Conservation (phyloP, 768 basidiomycete genomes). For the Russula virescens region DNA sequence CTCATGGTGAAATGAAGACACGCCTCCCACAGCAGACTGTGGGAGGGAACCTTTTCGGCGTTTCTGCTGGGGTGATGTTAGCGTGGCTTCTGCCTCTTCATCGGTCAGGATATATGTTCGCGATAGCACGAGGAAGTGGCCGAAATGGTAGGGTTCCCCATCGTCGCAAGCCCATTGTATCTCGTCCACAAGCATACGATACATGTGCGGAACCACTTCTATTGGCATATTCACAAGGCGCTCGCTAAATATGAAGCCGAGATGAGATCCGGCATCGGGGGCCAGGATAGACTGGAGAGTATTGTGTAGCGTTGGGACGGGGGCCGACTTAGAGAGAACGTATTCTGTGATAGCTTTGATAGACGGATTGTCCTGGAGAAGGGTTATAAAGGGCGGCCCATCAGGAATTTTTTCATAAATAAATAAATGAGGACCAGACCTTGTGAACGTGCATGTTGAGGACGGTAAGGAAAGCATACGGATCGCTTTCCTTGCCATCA, state of each 20-base stretch:
- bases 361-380: constrained; percentile 60
- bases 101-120: constrained; percentile 77
- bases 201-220: constrained; percentile 89
- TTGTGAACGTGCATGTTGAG: constrained; percentile 70
- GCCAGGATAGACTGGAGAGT: constrained; percentile 49
- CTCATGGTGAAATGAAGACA: constrained; percentile 81
- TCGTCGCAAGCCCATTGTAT: constrained; percentile 65
- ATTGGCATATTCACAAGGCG: constrained; percentile 94
- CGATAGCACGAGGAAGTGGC: constrained; percentile 70
- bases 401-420: not conserved
- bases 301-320: constrained; percentile 45
- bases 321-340: constrained; percentile 52
- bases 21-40: constrained; percentile 41
- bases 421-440: constrained; percentile 40
- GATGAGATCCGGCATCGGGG: constrained; percentile 41
- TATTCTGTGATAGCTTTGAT: constrained; percentile 69
- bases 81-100: constrained; percentile 38
- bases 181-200: constrained; percentile 81
- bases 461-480: constrained; percentile 81
- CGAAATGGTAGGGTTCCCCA: constrained; percentile 65
- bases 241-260: constrained; percentile 84
- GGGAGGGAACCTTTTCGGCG: constrained; percentile 34
- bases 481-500: constrained; percentile 85
- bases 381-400: not conserved
- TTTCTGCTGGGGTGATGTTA: constrained; percentile 32